Evolutionary conservation across 257 asterid species (phyloP), one percentile per base, ranked within the genome.

Genomic region (Petunia axillaris): DNA sequence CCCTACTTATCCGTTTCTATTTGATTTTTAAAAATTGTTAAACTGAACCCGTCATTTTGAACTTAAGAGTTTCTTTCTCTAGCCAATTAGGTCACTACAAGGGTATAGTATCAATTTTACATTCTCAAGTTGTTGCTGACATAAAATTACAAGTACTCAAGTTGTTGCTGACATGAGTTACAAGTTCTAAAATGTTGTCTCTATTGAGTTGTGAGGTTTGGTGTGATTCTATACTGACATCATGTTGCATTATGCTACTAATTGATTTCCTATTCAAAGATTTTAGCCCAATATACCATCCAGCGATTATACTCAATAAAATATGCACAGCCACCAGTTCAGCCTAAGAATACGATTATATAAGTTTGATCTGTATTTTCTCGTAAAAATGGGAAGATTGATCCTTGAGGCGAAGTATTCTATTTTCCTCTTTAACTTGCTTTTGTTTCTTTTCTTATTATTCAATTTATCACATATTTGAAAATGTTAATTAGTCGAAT

Each of bases 141-240:
- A 70, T 70, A 9, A 25, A 25, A 25, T 25, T 25, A 25, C 25
- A 25, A 25, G 25, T 25, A 25, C 1, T 44, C 57, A 70, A 70
- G 59, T 70, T 70, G 77, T 70, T 70, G 77, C 59, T 70, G 77
- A 46, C 77, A 70, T 70, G 5, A 25, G 59, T 70, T 71, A 36
- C 55, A 48, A 71, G 4, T 71, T 71, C 77, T 48, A 71, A 71
- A 71, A 71, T 71, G 77, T 71, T 70, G 77, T 71, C 77, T 71
- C 77, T 70, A 48, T n/a, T 71, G 25, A 46, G n/a, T 71, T 48
- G 43, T 71, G 77, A 71, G 25, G 77, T 71, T 71, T 71, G 77
- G 60, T 71, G 77, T 71, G 77, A 71, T 71, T 71, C 77, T 71
- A 71, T 39, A 71, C 77, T 71, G 77, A 71, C 60, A 71, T 71